Evolutionary conservation across 768 basidiomycete genomes (phyloP), one percentile per base, ranked within the genome.

Genomic region (Boletus bicolor): DNA sequence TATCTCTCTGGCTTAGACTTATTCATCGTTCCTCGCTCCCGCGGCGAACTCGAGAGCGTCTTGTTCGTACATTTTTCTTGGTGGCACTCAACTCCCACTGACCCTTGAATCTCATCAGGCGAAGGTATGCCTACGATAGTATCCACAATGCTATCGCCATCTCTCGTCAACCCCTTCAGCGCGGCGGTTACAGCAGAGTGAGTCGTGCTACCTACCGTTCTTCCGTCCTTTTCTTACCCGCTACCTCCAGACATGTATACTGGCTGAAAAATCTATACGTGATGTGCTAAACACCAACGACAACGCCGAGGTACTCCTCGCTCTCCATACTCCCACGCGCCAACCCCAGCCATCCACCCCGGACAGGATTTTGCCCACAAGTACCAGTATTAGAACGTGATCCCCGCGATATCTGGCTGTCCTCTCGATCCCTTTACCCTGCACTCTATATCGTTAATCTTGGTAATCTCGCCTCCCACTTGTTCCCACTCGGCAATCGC

Each of bases 131-230:
- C 0, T 84, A 88, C 63, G 89, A 91, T 59, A 82, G 84, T 11
- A 89, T 92, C 52, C 91, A 92, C 69, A 92, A 91, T 65, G 81
- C 82, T 9, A 89, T 92, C 65, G 76, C 90, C 17, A 79, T 79
- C 55, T 84, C 86, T 63, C 84, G 84, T 44, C 81, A 83, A 19
- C 74, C 82, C 17, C 74, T 90, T 15, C 79, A 83, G 57, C 77
- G 80, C 1, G 73, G 81, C 14, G 81, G 82, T 35, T 83, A 83
- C 58, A 76, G 76, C 53, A 73, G 79, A 62, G 81, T 83, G 64
- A 60, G 81, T 75, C 53, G 8, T 26, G 4, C 11, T 12, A 1
- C 4, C 11, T 26, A 14, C 30, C 28, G 0, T 10, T 9, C 12
- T 21, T 26, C 1, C 21, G 2, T 34, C 35, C 41, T 24, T 38